phyloP scores from a whole-genome alignment of 2,329 filamentous ascomycete species.

The Talaromyces islandicus region DNA sequence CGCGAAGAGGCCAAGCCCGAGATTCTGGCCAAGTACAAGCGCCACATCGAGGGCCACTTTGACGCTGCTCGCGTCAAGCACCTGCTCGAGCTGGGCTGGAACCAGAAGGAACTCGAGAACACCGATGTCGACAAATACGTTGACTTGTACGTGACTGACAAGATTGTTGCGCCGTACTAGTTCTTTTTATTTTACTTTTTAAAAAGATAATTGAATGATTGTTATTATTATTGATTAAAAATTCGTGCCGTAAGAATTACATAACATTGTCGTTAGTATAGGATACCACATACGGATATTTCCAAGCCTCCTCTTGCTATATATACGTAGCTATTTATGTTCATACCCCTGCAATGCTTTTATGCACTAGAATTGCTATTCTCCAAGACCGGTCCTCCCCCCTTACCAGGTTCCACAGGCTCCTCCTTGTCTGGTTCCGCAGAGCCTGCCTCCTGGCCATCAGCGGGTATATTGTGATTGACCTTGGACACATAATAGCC shows the following conservation, averaged over 20 bases:
- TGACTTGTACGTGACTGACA: conserved; percentile 67
- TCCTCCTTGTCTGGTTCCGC: background rate
- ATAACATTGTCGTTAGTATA: background rate
- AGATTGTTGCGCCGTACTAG: conserved; percentile 24
- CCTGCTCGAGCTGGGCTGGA: conserved; percentile 72
- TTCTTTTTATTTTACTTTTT: background rate
- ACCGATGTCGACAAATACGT: conserved; percentile 91
- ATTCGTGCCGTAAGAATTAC: background rate
- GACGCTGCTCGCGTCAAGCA: conserved; percentile 69
- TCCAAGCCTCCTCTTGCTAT: background rate
- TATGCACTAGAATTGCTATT: background rate
- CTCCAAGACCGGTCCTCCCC: background rate
- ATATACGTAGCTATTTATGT: background rate
- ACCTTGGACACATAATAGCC: background rate
- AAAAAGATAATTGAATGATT: background rate
- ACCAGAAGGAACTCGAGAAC: conserved; percentile 67
- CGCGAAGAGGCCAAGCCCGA: conserved; percentile 97
- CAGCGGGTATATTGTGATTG: background rate
- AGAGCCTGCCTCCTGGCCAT: background rate
- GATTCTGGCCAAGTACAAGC: conserved; percentile 92
- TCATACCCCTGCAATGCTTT: background rate
- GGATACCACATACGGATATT: background rate
- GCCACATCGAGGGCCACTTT: conserved; percentile 82
- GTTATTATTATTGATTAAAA: background rate
- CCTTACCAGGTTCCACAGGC: background rate